phyloP scores from a whole-genome alignment of 2,329 filamentous ascomycete genomes.

The Cladophialophora exuberans region DNA sequence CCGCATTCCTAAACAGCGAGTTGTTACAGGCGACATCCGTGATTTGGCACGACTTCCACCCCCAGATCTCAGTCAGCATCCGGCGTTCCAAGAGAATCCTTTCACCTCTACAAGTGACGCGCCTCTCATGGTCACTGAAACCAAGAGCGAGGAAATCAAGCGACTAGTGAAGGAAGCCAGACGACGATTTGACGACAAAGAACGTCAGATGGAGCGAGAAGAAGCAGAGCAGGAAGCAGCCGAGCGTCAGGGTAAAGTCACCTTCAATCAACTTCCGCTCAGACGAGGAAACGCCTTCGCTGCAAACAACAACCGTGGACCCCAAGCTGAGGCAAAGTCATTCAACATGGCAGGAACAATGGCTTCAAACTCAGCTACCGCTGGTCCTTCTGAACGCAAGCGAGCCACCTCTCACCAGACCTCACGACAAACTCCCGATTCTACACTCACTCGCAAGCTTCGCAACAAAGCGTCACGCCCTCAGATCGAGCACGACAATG shows the following conservation, averaged over 20 bases:
- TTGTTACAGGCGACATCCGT: constrained; percentile 21
- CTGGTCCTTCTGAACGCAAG: neutral
- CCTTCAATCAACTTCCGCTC: neutral
- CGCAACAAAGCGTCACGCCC: constrained; percentile 17
- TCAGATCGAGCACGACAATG: constrained; percentile 11
- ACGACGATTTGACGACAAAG: constrained; percentile 13
- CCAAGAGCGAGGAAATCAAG: constrained; percentile 23
- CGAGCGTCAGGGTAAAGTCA: constrained; percentile 4
- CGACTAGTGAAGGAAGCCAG: constrained; percentile 16
- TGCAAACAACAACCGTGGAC: constrained; percentile 6
- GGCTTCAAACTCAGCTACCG: neutral
- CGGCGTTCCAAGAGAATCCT: constrained; percentile 23
- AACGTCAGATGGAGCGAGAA: constrained; percentile 15
- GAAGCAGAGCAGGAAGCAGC: constrained; percentile 9
- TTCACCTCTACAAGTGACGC: constrained; percentile 20
- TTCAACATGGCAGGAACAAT: constrained; percentile 6
- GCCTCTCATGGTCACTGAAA: constrained; percentile 29
- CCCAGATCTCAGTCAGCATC: constrained; percentile 30
- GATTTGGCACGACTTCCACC: constrained; percentile 23
- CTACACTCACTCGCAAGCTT: constrained; percentile 1
- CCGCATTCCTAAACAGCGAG: neutral
- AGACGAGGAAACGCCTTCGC: constrained; percentile 10
- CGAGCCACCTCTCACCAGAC: neutral
- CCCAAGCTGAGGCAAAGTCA: neutral
- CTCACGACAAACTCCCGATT: constrained; percentile 11